Base-by-base conservation (phyloP, 2,329 filamentous ascomycete species). In the Ceratocystis destructans region DNA sequence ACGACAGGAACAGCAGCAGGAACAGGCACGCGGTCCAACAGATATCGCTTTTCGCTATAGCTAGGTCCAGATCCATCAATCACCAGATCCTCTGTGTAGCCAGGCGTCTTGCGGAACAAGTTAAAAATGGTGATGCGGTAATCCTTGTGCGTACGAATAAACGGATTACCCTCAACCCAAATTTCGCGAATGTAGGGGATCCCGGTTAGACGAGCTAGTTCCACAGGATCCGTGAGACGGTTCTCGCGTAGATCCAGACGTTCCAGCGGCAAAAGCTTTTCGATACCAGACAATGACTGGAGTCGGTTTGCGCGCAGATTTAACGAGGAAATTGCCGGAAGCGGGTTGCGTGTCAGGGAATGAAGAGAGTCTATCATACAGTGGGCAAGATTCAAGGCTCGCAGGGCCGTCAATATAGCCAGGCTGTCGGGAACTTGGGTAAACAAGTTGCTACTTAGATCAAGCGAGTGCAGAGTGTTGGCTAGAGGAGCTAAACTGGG, bases 311-410 rank as follows among this genome's bases (percentile, higher is more conserved):
- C 89, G 67, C 93, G 87, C 66, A 99, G 82, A 72, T 97, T 97
- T 67, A 99, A 79, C 1, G 92, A 92, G 1, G 89, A 95, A 69
- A 99, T 96, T 22, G 94, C 93, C 33, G 94, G 93, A 4, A 99
- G 81, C 12, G 94, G 90, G 72, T 88, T 94, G 69, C 88, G 86
- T 1, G 86, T 86, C 53, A 99, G 79, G 1, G 93, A 96, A 72
- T 95, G 89, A 66, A 99, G 80, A 17, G 91, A 94, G 71, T 93
- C 89, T 69, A 99, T 97, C 92, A 97, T 96, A 80, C 93, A 97
- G 72, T 96, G 89, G 3, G 93, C 96, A 31, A 99, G 80, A 72
- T 99, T 97, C 65, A 99, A 79, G 28, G 94, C 92, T 70, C 92
- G 86, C n/a, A 99, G 82, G 33, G 90, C 87, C 22, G 90, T 91